phyloP scores from a whole-genome alignment of 441 rosid species.

The Populus hybrid region DNA sequence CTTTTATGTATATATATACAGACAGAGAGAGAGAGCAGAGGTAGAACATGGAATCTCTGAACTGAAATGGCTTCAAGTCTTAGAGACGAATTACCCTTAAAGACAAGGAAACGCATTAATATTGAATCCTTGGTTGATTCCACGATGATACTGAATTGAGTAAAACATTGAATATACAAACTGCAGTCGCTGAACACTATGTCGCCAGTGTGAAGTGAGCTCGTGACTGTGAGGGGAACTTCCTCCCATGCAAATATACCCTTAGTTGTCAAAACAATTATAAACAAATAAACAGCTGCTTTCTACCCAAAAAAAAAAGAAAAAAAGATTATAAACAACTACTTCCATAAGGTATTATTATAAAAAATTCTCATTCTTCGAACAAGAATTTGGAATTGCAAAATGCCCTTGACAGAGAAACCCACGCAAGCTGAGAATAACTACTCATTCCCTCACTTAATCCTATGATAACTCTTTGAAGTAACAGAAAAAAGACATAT shows the following conservation, averaged over 20 bases:
- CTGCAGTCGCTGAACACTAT: not conserved
- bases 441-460: constrained; percentile 28
- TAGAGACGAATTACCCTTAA: too few relatives aligned
- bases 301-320: too few relatives aligned
- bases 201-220: constrained; percentile 4
- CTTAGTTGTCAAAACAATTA: constrained; percentile 23
- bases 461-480: constrained; percentile 20
- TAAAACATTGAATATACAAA: not conserved
- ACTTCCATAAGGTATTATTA: constrained; percentile 19
- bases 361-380: constrained; percentile 29
- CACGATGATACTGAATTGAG: too few relatives aligned
- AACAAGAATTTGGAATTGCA: constrained; percentile 36
- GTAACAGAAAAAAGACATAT: constrained; percentile 31
- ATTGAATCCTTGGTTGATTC: too few relatives aligned
- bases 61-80: too few relatives aligned
- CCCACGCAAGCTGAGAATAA: constrained; percentile 28
- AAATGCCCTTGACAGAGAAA: constrained; percentile 26
- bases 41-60: too few relatives aligned
- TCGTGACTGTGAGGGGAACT: constrained; percentile 24
- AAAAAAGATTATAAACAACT: constrained; percentile 25
- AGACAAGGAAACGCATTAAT: too few relatives aligned
- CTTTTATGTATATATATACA: not conserved
- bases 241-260: constrained; percentile 36
- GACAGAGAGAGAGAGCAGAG: too few relatives aligned
- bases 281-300: too few relatives aligned